Evolutionary conservation across 106 monocot species (phyloP), one percentile per base, ranked within the genome.

Genomic region (Dendrobium huoshanense): DNA sequence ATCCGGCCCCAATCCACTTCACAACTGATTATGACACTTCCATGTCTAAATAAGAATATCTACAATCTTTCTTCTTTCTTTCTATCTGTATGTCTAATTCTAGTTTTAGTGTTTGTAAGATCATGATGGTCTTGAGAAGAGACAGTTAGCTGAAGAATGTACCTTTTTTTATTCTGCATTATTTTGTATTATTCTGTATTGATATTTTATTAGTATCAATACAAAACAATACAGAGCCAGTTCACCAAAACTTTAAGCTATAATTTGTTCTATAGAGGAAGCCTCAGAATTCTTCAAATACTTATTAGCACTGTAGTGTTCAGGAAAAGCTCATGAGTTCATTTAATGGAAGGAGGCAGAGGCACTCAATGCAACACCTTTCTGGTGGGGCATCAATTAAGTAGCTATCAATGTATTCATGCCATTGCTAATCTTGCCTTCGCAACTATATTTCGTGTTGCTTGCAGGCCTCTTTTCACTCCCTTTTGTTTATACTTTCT

Each of bases 321-420:
- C 64, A 65, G 64, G 64, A 9, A 22, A 65, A 65, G 64, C n/a
- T 65, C 64, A 65, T 65, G 64, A 65, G 64, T 65, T 65, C 64
- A 65, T 65, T 65, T 7, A 65, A 65, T 65, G 64, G 64, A 24
- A 25, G 64, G 64, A 65, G 64, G 64, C 25, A 65, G 64, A 65
- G 25, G 64, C 9, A 65, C 64, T 65, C n/a, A 65, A 65, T 65
- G 64, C 64, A 65, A 7, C 64, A 65, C 64, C 64, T 65, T 65
- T 65, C n/a, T 65, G 64, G 64, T 65, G 64, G 64, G 24, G 24
- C 24, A 24, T 65, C 24, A 65, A 25, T 65, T 65, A 65, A 65
- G 64, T 65, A 7, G 64, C 64, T 65, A 24, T 65, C 25, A 22
- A 9, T 65, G 64, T 9, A n/a, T 65, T 22, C n/a, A 65, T 65